Percentiles rank a stretch among this genome's conserved stretches.
Evolutionary conservation across 441 rosid genomes (phyloP).

Genomic region (Eruca vesicaria): DNA sequence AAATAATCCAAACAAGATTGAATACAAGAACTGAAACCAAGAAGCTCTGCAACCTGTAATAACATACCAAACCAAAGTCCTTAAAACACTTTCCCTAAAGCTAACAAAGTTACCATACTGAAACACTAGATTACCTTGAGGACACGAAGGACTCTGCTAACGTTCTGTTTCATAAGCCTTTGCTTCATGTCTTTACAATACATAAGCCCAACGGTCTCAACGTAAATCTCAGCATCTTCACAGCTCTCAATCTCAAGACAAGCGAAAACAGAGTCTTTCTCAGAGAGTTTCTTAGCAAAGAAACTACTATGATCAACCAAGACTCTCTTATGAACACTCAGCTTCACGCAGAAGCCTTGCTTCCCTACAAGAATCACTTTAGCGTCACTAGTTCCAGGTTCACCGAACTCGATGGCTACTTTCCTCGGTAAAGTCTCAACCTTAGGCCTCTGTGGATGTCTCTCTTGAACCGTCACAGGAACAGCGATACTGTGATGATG

Average conservation of each 20-base stretch:
- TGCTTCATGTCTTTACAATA: conserved; percentile 94
- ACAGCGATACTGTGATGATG: conserved; percentile 45
- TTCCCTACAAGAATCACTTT: conserved; percentile 82
- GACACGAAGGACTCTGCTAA: conserved; percentile 79
- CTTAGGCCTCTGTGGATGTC: conserved; percentile 55
- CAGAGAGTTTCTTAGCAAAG: conserved; percentile 68
- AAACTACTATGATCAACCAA: conserved; percentile 65
- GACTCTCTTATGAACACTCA: conserved; percentile 80
- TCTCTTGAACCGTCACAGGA: conserved; percentile 51
- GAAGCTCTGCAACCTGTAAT: conserved; percentile 70
- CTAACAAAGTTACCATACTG: neutral
- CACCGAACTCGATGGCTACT: conserved; percentile 93
- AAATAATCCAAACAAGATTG: conserved; percentile 82
- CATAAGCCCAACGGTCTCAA: conserved; percentile 92
- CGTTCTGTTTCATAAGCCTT: conserved; percentile 87
- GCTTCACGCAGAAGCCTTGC: conserved; percentile 93
- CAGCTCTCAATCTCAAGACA: conserved; percentile 81
- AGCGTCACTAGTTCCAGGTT: conserved; percentile 79
- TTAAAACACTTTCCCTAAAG: neutral
- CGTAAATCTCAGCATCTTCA: conserved; percentile 85
- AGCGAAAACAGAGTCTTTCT: conserved; percentile 52
- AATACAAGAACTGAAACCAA: conserved; percentile 71
- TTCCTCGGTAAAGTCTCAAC: conserved; percentile 81
- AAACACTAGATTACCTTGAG: too few species aligned
- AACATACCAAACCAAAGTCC: neutral